A percentile compares a stretch with the other conserved stretches of the same genome.
phyloP scores from a whole-genome alignment of 2,329 filamentous ascomycete genomes.

The Diaporthe velutina region DNA sequence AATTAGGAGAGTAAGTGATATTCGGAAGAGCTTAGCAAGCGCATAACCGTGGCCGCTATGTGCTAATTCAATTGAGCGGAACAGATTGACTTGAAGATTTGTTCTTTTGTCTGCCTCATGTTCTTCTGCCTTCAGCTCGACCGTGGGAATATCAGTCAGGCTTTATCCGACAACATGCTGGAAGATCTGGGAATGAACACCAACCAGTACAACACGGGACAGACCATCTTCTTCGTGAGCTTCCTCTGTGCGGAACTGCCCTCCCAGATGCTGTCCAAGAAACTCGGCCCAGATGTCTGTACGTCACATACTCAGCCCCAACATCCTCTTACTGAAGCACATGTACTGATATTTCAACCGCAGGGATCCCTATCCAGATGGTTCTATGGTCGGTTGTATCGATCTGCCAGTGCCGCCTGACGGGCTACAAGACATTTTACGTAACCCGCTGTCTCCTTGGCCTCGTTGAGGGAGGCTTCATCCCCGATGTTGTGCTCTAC shows the following conservation, averaged over 20 bases:
- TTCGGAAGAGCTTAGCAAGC: background rate
- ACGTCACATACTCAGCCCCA: slow-evolving; percentile 46
- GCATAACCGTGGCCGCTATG: background rate
- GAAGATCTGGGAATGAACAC: slow-evolving; percentile 48
- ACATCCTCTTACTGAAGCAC: slow-evolving; percentile 62
- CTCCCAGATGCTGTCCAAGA: slow-evolving; percentile 65
- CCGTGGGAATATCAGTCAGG: slow-evolving; percentile 52
- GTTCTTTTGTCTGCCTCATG: slow-evolving; percentile 50
- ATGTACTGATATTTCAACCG: slow-evolving; percentile 51
- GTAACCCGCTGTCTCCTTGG: slow-evolving; percentile 56
- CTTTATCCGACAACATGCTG: slow-evolving; percentile 52
- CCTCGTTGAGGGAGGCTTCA: slow-evolving; percentile 55
- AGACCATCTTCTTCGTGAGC: slow-evolving; percentile 61
- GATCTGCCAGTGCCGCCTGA: slow-evolving; percentile 56
- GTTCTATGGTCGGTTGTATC: slow-evolving; percentile 51
- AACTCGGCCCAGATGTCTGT: slow-evolving; percentile 55
- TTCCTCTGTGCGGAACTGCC: slow-evolving; percentile 68
- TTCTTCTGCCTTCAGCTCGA: slow-evolving; percentile 54
- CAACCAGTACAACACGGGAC: slow-evolving; percentile 61
- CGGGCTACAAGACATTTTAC: slow-evolving; percentile 56
- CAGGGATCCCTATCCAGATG: slow-evolving; percentile 60
- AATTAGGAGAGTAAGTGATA: slow-evolving; percentile 60
- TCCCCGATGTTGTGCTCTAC: slow-evolving; percentile 69
- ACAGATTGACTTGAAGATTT: slow-evolving; percentile 50
- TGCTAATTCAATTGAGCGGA: background rate